Base-by-base conservation (phyloP, 2,329 filamentous ascomycete genomes). In the Diaporthe sp. region DNA sequence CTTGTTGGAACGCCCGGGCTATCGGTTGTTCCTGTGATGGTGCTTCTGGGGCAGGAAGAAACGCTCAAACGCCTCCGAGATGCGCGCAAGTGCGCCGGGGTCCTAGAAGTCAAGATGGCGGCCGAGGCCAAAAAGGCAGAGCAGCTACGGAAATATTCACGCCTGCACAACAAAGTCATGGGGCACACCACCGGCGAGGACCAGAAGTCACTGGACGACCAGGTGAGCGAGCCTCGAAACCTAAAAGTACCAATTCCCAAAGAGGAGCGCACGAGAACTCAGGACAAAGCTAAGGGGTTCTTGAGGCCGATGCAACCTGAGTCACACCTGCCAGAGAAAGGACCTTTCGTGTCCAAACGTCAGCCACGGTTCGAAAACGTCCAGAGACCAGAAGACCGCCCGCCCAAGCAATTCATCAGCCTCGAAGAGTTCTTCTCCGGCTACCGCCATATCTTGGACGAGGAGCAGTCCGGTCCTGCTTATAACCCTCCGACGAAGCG, bases 11-110 rank as follows among this genome's bases (percentile, higher is more conserved):
- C 77, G 31, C 60, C 79, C 22, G 82, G 82, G 0, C 77, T 80
- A 15, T 77, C 80, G 7, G 72, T 83, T 1, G 71, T 74, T 4
- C 71, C 68, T 15, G 65, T 82, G 13, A 79, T 84, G 76, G 75
- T 78, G 28, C 77, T 82, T 3, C 71, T 84, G 34, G 83, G 83
- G 1, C 79, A 73, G 53, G 61, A 80, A 1, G 82, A 84, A 78
- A 79, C 80, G 1, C 31, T 82, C 31, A 28, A 46, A 28, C 79
- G 83, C 19, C 51, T 84, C 13, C 60, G 71, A 17, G 12, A 17
- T 3, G 76, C 76, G 31, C 73, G 76, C 22, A 55, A 44, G 62
- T 31, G 46, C 19, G 76, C 73, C 22, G 3, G 1, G 8, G 10
- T 37, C 8, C n/a, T 28, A 51, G 75, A 76, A n/a, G 70, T 71